Evolutionary conservation across 2,329 filamentous ascomycete genomes (phyloP), one percentile per base, ranked within the genome.

Genomic region (Emmonsiellopsis sp.): DNA sequence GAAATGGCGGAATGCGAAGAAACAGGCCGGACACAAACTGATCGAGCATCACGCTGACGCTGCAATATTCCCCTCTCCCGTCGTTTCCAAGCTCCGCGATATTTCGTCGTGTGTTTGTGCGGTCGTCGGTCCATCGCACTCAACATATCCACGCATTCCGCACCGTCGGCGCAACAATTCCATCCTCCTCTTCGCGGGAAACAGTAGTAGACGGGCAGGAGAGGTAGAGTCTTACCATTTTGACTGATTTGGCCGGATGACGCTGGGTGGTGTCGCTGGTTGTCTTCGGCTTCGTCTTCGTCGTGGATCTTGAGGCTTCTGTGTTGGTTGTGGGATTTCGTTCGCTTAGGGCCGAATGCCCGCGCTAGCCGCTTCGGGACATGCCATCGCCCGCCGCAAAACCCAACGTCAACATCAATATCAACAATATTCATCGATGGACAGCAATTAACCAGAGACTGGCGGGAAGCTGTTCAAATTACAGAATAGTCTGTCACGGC

Each of bases 171-270:
- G 21, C 21, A 27, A 27, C 21, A 27, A 27, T 27, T 27, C 21
- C 21, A 27, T 27, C 21, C 21, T 55, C 52, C 61, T 55, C 53
- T 59, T 56, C 60, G 58, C 57, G 61, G 55, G 52, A 53, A 44
- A 40, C 33, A 55, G 57, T 54, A 46, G 58, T 57, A 58, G 21
- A 54, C 59, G 52, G 42, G 53, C 47, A 57, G 39, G 53, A 53
- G 52, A 45, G 32, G 34, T 10, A 14, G 13, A 44, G 58, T 55
- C 71, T 72, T 73, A 73, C 71, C 71, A 73, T 73, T 71, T 72
- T 73, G 70, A 71, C 70, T 70, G 69, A 69, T 61, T 70, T 71
- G 53, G 67, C 70, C 70, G 70, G 70, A 65, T 71, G 66, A 65
- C 65, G 63, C 47, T 56, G 32, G 42, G 34, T 33, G 42, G 42